These are phyloP conservation scores for Pulveroboletus ravenelii DNA, from an alignment of 768 basidiomycete genomes.

Conservation along the genomic window DNA sequence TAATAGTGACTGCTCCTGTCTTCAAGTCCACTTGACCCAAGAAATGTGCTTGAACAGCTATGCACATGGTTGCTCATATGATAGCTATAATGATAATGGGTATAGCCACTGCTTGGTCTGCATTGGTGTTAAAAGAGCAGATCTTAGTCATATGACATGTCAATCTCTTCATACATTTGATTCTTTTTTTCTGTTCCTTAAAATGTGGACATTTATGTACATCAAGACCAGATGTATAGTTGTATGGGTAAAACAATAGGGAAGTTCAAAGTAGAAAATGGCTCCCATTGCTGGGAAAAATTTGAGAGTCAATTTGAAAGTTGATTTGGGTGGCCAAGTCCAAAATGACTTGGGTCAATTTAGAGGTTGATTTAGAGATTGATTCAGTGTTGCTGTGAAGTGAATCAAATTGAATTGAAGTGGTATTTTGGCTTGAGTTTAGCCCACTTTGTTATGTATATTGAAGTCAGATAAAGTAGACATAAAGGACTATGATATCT, in stretches of 20 bases:
- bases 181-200: background rate
- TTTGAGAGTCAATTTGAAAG: no score
- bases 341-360: no score
- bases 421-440: no score
- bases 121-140: constrained; percentile 42
- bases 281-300: no score
- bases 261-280: no score
- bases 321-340: no score
- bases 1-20: background rate
- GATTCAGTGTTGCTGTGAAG: no score
- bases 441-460: no score
- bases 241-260: background rate
- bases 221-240: constrained; percentile 3
- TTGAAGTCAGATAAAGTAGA: no score
- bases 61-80: constrained; percentile 47
- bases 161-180: background rate
- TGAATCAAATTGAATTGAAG: no score
- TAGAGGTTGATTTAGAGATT: no score
- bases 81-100: constrained; percentile 61
- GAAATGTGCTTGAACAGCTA: constrained; percentile 43
- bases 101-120: constrained; percentile 69
- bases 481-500: no score
- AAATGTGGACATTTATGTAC: constrained; percentile 1
- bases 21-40: constrained; percentile 23
- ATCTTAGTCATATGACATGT: background rate